Percentiles rank a stretch among this genome's conserved stretches.
Conservation (phyloP, 164 flowering plant genomes). For the Buxus sempervirens region DNA sequence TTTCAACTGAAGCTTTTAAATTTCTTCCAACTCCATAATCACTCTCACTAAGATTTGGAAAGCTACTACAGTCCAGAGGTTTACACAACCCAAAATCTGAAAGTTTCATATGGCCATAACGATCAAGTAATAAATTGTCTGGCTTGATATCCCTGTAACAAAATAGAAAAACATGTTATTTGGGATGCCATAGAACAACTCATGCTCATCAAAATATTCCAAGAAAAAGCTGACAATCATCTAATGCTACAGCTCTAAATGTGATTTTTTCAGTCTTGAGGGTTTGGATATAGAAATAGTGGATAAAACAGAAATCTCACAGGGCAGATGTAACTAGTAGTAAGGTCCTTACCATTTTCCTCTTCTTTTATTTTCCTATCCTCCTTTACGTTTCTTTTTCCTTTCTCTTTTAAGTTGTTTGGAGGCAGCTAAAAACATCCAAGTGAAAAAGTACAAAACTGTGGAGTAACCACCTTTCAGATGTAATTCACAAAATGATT, state of each 20-base stretch:
- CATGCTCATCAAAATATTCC: not conserved
- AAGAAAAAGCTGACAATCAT: not conserved
- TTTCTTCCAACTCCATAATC: conserved; percentile 27
- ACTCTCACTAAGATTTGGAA: conserved; percentile 37
- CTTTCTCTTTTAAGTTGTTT: too few species aligned
- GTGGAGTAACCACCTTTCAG: too few species aligned
- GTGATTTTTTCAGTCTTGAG: not conserved
- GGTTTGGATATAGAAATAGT: too few species aligned
- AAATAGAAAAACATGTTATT: not conserved
- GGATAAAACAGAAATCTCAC: too few species aligned
- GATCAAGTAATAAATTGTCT: conserved; percentile 42
- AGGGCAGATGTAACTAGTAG: too few species aligned
- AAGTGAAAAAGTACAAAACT: too few species aligned
- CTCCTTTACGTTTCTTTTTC: too few species aligned
- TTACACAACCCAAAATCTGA: conserved; percentile 50
- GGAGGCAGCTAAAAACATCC: too few species aligned
- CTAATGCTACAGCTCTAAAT: not conserved
- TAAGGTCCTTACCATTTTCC: too few species aligned
- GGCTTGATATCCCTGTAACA: conserved; percentile 43
- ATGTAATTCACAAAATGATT: too few species aligned
- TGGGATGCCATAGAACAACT: not conserved
- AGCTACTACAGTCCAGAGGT: conserved; percentile 38
- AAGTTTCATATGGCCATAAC: conserved; percentile 45
- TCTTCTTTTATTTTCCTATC: too few species aligned
- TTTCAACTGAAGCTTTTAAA: conserved; percentile 16